Evolutionary conservation across 768 basidiomycete species (phyloP), one percentile per base, ranked within the genome.

Genomic region (Rhodosporidiobolus sp.): DNA sequence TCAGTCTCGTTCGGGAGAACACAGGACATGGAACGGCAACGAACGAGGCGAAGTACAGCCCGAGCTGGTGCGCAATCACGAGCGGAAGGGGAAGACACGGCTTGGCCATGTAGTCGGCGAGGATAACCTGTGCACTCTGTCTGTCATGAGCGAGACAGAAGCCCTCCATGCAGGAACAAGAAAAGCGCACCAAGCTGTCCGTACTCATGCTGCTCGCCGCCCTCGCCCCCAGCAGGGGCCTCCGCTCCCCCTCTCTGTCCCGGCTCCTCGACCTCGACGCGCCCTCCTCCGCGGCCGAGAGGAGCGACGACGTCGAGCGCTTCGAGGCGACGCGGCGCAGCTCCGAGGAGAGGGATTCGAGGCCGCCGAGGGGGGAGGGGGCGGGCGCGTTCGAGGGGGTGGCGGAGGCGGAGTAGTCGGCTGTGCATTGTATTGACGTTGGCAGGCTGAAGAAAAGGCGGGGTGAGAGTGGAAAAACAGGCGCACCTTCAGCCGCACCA

Each of bases 81-180:
- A 93, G 85, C 58, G 95, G 93, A 68, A 98, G 82, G 24, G 94
- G 93, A 67, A 94, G 83, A 2, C 87, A 88, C 52, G 86, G 83
- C 63, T 85, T 73, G 19, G 67, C 56, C 59, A 67, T 65, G 54
- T 68, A 74, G 32, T 68, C 69, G 28, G 54, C 45, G 34, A 72
- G 48, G 11, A 70, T 38, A 50, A 57, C 72, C 56, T 63, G 66
- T 54, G 48, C 12, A 1, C n/a, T 11, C 22, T 8, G 8, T 38
- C 43, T 28, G 50, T 14, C 48, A 45, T 26, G 34, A 3, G 57
- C 49, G 20, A 55, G 43, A 34, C 38, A 24, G 28, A 49, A n/a
- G 20, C n/a, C n/a, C n/a, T n/a, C n/a, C n/a, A n/a, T n/a, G n/a
- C n/a, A 11, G 24, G 35, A 16, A 34, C 32, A 57, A 24, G n/a